Base-by-base conservation (phyloP, 2,329 filamentous ascomycete genomes). In the Fusarium humuli region DNA sequence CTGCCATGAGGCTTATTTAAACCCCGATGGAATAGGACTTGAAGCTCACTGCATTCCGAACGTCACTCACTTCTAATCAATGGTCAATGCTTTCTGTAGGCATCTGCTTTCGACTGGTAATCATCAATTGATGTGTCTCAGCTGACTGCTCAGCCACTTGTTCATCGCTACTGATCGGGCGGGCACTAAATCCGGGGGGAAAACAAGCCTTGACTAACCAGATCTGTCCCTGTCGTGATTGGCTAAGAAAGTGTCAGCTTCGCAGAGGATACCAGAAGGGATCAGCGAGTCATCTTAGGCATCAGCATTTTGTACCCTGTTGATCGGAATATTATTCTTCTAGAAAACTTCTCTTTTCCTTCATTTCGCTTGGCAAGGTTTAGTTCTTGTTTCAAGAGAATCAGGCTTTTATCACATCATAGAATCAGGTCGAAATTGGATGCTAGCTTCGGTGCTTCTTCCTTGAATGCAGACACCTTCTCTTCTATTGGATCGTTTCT, bases 61-160 rank as follows among this genome's bases (percentile, higher is more conserved):
- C 50, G 44, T 64, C 52, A 58, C 48, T 16, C 10, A 34, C 8
- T 18, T 27, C 6, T 42, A n/a, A 27, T 29, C 6, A 46, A 34
- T 30, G 37, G 50, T 34, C 22, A 48, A 20, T 23, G 40, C 25
- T 23, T 22, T 29, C 32, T n/a, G 23, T 25, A 61, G 65, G 66
- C 60, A 61, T 47, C 54, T 50, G 14, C 34, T 29, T 65, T 69
- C 49, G 27, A 47, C 42, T 68, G 52, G 44, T 57, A 23, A 32
- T 18, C 11, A 29, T 18, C 7, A 16, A 12, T 56, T 34, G 37
- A 40, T n/a, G 25, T 32, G 45, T 22, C 46, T 57, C 65, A 69
- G 65, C 60, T 66, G 65, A 69, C 60, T 25, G 41, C 58, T 50
- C 58, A 58, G 65, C 65, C 65, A 67, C 65, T 10, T 10, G n/a